Evolutionary conservation across 805 yeast genomes (phyloP).

Genomic region (Torulaspora maleeae): DNA sequence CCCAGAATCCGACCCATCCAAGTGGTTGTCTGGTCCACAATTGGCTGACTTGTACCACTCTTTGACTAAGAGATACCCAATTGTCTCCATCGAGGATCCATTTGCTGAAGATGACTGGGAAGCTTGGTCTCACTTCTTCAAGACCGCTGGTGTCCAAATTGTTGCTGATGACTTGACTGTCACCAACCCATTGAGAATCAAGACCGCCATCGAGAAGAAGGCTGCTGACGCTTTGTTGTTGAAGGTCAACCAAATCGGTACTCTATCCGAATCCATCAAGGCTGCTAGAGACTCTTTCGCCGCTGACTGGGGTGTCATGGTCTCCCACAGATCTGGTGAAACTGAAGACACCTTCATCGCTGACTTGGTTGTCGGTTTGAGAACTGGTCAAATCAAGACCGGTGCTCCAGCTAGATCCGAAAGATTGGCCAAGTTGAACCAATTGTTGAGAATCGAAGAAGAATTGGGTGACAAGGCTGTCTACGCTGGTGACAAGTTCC

Average conservation of each 20-base stretch:
- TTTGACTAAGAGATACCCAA: constrained; percentile 88
- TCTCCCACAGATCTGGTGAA: constrained; percentile 99
- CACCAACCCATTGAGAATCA: constrained; percentile 93
- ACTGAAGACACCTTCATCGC: constrained; percentile 98
- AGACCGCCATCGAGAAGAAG: constrained; percentile 94
- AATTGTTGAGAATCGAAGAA: constrained; percentile 97
- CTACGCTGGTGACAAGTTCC: constrained; percentile 93
- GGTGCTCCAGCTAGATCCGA: constrained; percentile 99
- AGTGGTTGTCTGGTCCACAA: constrained; percentile 86
- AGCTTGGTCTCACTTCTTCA: constrained; percentile 88
- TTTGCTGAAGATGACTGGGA: constrained; percentile 99
- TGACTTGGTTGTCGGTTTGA: constrained; percentile 94
- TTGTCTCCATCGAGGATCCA: constrained; percentile 97
- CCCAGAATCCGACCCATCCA: constrained; percentile 84
- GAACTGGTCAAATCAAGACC: constrained; percentile 98
- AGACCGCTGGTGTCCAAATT: constrained; percentile 73
- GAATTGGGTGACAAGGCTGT: constrained; percentile 96
- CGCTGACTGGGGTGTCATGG: constrained; percentile 99
- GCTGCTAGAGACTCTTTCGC: constrained; percentile 94
- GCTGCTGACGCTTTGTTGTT: constrained; percentile 89
- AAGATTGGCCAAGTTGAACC: constrained; percentile 98
- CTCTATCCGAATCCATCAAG: constrained; percentile 90
- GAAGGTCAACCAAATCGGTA: constrained; percentile 99
- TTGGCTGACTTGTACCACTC: constrained; percentile 78
- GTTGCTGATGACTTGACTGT: constrained; percentile 99